Conservation (phyloP, 2,329 filamentous ascomycete species). For the Stachybotrys chlorohalonatus region DNA sequence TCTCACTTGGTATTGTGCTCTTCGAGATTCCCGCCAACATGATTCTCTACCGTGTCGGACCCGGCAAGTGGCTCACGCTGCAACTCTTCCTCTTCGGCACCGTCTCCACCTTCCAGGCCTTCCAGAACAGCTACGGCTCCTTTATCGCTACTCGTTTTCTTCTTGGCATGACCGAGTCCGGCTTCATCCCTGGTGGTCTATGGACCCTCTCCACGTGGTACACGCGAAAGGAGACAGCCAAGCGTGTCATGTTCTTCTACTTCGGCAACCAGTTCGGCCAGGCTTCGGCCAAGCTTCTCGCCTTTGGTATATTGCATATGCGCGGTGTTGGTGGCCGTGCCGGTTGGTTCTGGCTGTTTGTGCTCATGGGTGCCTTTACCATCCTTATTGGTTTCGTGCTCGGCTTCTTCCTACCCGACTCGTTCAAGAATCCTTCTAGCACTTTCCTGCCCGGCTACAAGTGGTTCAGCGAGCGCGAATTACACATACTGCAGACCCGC, state of each 20-base stretch:
- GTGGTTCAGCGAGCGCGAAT: conserved; percentile 28
- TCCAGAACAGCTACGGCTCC: conserved; percentile 33
- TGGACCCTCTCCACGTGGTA: conserved; percentile 48
- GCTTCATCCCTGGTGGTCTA: conserved; percentile 43
- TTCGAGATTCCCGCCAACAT: conserved; percentile 29
- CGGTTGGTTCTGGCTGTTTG: conserved; percentile 51
- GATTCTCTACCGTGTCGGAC: conserved; percentile 24
- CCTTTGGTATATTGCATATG: conserved; percentile 40
- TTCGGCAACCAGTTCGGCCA: conserved; percentile 44
- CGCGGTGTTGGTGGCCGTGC: conserved; percentile 33
- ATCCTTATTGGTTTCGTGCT: conserved; percentile 31
- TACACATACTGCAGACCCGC: conserved; percentile 32
- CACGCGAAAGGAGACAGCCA: conserved; percentile 39
- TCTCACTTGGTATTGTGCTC: conserved; percentile 40
- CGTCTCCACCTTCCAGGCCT: conserved; percentile 46
- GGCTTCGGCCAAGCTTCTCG: conserved; percentile 26
- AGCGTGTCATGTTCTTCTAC: conserved; percentile 45
- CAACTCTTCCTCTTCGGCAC: conserved; percentile 45
- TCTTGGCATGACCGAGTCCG: conserved; percentile 43
- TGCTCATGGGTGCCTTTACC: conserved; percentile 44
- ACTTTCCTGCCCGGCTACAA: conserved; percentile 26
- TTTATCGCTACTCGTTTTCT: conserved; percentile 42
- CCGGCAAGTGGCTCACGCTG: conserved; percentile 42
- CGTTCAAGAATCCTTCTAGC: conserved; percentile 31
- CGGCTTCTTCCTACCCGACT: conserved; percentile 34